Conservation (phyloP, 768 basidiomycete species). For the Collybia mongolica region DNA sequence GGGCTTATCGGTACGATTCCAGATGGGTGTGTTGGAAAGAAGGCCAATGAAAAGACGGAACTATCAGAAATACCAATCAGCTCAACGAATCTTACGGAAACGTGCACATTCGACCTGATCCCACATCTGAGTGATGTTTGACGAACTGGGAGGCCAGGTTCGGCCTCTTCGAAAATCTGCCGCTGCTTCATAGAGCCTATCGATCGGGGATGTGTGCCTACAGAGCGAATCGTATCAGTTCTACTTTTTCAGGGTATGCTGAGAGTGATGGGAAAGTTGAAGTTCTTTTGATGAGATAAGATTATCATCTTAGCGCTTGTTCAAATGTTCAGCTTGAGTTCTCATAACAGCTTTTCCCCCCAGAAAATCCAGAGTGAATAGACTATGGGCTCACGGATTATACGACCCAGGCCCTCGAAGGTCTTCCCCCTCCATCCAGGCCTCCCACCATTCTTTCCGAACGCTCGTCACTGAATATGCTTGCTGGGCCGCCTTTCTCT, state of each 20-base stretch:
- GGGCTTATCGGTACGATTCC: slow-evolving; percentile 35
- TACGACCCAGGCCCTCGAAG: slow-evolving; percentile 40
- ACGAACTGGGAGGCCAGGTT: slow-evolving; percentile 35
- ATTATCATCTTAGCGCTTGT: too few relatives aligned
- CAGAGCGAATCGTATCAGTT: slow-evolving; percentile 4
- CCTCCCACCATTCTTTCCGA: slow-evolving; percentile 59
- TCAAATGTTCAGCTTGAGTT: too few relatives aligned
- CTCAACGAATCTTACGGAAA: neutral
- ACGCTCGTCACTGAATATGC: neutral
- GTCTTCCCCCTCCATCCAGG: slow-evolving; percentile 67
- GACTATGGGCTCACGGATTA: slow-evolving; percentile 44
- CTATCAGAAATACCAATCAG: slow-evolving; percentile 31
- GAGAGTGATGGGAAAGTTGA: neutral
- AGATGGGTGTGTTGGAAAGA: slow-evolving; percentile 44
- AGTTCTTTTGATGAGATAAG: neutral
- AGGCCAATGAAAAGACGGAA: slow-evolving; percentile 64
- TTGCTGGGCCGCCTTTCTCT: slow-evolving; percentile 29
- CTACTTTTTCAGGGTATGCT: neutral
- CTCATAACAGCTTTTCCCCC: too few relatives aligned
- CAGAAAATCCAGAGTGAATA: neutral
- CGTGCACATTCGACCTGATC: slow-evolving; percentile 48
- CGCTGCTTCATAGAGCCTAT: slow-evolving; percentile 60
- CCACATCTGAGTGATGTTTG: slow-evolving; percentile 51
- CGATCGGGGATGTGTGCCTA: slow-evolving; percentile 44
- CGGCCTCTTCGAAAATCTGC: slow-evolving; percentile 50